phyloP scores from a whole-genome alignment of 495 filamentous ascomycete genomes.

The Rhypophila decipiens region DNA sequence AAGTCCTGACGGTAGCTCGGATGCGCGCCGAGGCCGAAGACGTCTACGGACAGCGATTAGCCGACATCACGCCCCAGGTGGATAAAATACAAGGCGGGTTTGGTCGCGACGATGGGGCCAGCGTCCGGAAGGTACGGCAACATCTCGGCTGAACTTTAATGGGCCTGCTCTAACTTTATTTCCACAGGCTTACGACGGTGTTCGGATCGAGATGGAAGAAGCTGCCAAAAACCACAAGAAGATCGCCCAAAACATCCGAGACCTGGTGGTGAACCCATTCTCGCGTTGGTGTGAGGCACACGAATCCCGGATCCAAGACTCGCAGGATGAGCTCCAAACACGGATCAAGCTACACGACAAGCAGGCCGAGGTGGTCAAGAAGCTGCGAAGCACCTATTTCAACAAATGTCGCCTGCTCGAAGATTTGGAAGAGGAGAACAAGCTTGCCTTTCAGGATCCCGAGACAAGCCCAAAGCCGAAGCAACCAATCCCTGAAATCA shows the following conservation, averaged over 20 bases:
- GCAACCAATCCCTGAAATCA: constrained; percentile 50
- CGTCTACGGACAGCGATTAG: constrained; percentile 71
- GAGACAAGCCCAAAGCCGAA: constrained; percentile 43
- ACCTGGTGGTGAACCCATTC: constrained; percentile 91
- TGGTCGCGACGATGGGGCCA: constrained; percentile 88
- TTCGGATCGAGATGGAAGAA: constrained; percentile 90
- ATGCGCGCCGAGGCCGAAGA: constrained; percentile 97
- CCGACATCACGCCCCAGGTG: constrained; percentile 74
- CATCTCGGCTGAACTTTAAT: constrained; percentile 12
- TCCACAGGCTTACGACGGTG: constrained; percentile 89
- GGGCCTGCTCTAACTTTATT: constrained; percentile 15
- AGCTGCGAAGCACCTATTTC: constrained; percentile 92
- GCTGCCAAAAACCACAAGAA: constrained; percentile 86
- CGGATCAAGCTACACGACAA: constrained; percentile 89
- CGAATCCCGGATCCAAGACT: constrained; percentile 80
- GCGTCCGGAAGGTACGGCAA: constrained; percentile 71
- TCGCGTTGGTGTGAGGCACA: constrained; percentile 93
- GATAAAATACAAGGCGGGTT: constrained; percentile 84
- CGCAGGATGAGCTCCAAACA: constrained; percentile 84
- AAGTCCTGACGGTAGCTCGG: constrained; percentile 81
- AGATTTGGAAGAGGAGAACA: constrained; percentile 97
- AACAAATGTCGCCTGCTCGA: constrained; percentile 96
- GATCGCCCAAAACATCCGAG: constrained; percentile 91
- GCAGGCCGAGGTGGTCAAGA: constrained; percentile 82
- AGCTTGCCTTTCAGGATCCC: constrained; percentile 90